Conservation (phyloP, 1,284 basidiomycete genomes). For the Athelia psychrophila region DNA sequence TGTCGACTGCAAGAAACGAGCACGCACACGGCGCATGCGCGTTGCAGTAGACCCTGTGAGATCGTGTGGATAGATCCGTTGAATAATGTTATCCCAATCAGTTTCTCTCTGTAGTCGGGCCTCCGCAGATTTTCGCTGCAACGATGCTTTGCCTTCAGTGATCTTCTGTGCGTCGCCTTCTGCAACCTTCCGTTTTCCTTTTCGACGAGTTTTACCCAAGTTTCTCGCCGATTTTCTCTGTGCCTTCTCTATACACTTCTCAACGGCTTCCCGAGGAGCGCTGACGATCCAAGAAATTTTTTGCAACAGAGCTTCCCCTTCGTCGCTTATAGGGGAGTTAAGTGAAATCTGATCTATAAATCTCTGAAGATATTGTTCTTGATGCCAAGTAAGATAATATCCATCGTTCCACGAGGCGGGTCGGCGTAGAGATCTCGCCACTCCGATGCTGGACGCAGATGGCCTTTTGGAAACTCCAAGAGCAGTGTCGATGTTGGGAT, state of each 20-base stretch:
- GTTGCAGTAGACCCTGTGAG: conserved; percentile 44
- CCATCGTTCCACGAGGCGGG: conserved; percentile 53
- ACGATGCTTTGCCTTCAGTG: conserved; percentile 43
- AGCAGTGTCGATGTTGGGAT: conserved; percentile 20
- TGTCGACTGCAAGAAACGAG: conserved; percentile 55
- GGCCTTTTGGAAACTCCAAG: conserved; percentile 8
- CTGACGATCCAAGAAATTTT: conserved; percentile 51
- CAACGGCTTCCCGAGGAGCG: conserved; percentile 51
- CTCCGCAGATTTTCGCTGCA: conserved; percentile 57
- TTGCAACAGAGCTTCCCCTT: conserved; percentile 33
- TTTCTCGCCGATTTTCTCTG: conserved; percentile 39
- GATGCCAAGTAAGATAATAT: conserved; percentile 66
- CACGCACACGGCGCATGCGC: conserved; percentile 51
- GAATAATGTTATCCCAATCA: conserved; percentile 62
- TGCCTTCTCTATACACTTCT: conserved; percentile 39
- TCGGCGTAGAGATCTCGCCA: conserved; percentile 48
- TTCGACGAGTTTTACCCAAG: conserved; percentile 36
- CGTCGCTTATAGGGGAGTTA: conserved; percentile 46
- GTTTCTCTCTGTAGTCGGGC: conserved; percentile 52
- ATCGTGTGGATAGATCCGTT: conserved; percentile 48
- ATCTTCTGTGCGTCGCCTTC: conserved; percentile 32
- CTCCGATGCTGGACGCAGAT: neutral
- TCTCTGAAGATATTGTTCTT: conserved; percentile 58
- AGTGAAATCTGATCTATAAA: conserved; percentile 42
- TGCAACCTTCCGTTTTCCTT: conserved; percentile 23